Evolutionary conservation across 768 basidiomycete genomes (phyloP).

Genomic region (Russula lepida): DNA sequence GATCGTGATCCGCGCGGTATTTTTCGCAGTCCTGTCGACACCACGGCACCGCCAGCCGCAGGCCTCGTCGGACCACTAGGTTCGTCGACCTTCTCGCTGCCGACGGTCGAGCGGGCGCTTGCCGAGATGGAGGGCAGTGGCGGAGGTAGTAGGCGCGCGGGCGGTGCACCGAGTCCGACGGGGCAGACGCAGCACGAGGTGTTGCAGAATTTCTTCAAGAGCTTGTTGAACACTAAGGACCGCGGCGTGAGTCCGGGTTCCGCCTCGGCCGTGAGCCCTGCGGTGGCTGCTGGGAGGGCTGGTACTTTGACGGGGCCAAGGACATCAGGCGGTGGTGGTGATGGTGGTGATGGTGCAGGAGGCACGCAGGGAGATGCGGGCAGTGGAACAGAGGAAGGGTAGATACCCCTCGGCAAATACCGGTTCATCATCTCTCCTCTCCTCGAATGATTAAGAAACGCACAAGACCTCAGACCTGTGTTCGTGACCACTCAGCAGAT

Average conservation of each 20-base stretch:
- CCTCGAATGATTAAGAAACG: conserved; percentile 63
- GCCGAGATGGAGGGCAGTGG: conserved; percentile 75
- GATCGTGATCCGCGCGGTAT: conserved; percentile 84
- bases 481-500: conserved; percentile 44
- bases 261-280: conserved; percentile 27
- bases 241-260: conserved; percentile 33
- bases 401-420: neutral
- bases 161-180: conserved; percentile 36
- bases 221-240: conserved; percentile 63
- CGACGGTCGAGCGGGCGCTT: conserved; percentile 81
- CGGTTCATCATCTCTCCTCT: neutral
- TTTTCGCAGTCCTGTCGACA: conserved; percentile 71
- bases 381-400: conserved; percentile 4
- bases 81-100: conserved; percentile 75
- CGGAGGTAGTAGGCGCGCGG: conserved; percentile 9
- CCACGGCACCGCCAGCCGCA: conserved; percentile 41
- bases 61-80: conserved; percentile 93
- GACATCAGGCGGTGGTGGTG: conserved; percentile 1
- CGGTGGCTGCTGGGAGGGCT: conserved; percentile 19
- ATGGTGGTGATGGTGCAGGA: neutral
- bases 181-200: conserved; percentile 72
- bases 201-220: conserved; percentile 83
- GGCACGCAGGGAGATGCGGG: neutral
- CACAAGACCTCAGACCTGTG: conserved; percentile 50
- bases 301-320: conserved; percentile 4